Evolutionary conservation across 106 monocot species (phyloP), one percentile per base, ranked within the genome.

Genomic region (Apostasia shenzhenica): DNA sequence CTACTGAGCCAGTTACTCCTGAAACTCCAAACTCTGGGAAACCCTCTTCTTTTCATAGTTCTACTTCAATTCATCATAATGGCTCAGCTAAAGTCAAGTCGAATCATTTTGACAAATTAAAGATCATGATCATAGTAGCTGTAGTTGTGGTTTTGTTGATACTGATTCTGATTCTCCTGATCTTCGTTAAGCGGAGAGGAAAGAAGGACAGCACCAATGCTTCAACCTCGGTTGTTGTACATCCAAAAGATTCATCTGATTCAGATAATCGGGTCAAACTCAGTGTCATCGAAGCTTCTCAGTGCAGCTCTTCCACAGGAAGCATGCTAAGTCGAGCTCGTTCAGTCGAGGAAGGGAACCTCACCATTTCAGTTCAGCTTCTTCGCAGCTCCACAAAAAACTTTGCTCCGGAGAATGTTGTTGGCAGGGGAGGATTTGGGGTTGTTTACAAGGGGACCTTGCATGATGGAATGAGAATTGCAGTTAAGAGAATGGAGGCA

Each of bases 401-500:
- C 59, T 86, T 86, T 61, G 63, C 86, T 3, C 41, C 73, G 0
- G 82, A 81, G 26, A 86, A 86, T 71, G 86, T 82, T 55, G 67
- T 86, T 40, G 86, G 86, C 2, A 67, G 86, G 51, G 86, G 86
- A 10, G 82, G 86, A 11, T 86, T 86, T 14, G 86, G 86, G 7
- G 82, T 82, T 5, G 86, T 86, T 62, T 86, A 86, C 61, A 82
- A 77, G 45, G 86, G 86, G 48, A 73, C 67, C 61, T 48, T 86
- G 45, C 49, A 79, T 37, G 86, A 82, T 73, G 86, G 86, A 26
- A 79, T 79, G n/a, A 67, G 70, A 67, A 77, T 86, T 14, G 86
- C 86, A 4, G 86, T 82, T 10, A 86, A 86, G 66, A 75, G 86
- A 71, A 86, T 86, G 86, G 82, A 79, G 71, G 63, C 77, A 10